A percentile compares a stretch with the other conserved stretches of the same genome.
Conservation (phyloP, 371 early-diverging fungal genomes). For the Mortierella sp. region DNA sequence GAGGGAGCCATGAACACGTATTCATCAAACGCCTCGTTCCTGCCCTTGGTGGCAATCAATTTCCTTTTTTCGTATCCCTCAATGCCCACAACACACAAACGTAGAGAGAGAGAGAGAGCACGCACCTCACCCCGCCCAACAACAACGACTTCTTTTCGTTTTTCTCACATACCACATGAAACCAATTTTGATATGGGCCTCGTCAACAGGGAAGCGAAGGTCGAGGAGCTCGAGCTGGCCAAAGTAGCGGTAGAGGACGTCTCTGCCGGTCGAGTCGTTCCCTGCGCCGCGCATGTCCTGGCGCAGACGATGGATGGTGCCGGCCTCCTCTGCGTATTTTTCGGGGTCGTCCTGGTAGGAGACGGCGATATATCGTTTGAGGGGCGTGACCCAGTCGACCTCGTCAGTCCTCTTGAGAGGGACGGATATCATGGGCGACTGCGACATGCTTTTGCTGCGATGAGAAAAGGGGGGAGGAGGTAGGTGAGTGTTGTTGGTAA, state of each 20-base stretch:
- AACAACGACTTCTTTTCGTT: background rate
- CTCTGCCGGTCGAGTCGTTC: constrained; percentile 90
- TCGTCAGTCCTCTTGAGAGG: constrained; percentile 91
- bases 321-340: constrained; percentile 87
- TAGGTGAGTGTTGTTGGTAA: background rate
- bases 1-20: background rate
- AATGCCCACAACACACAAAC: background rate
- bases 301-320: constrained; percentile 88
- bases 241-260: constrained; percentile 95
- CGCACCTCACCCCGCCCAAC: background rate
- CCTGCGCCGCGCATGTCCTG: constrained; percentile 97
- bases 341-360: constrained; percentile 95
- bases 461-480: background rate
- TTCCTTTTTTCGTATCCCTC: background rate
- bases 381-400: constrained; percentile 88
- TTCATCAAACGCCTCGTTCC: background rate
- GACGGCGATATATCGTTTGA: constrained; percentile 85
- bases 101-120: background rate
- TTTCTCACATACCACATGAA: constrained; percentile 85
- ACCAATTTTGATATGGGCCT: constrained; percentile 86
- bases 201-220: constrained; percentile 92
- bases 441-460: constrained; percentile 26
- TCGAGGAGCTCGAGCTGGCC: constrained; percentile 97
- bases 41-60: background rate
- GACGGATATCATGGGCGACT: constrained; percentile 57